Evolutionary conservation across 371 early-diverging fungal genomes (phyloP).

Genomic region (Apophysomyces sp.): DNA sequence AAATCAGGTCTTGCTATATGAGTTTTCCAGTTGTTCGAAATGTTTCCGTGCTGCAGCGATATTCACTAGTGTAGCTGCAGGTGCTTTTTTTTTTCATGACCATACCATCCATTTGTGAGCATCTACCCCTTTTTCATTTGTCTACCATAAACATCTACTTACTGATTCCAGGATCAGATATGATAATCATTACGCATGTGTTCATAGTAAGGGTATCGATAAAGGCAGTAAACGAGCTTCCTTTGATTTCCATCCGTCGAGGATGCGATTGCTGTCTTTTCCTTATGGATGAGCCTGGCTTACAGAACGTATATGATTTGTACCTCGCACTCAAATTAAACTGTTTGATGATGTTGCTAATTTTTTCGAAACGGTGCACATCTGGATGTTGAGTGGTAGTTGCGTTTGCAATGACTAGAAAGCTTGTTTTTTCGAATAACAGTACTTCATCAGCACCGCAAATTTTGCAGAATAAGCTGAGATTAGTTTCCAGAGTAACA

Average conservation of each 20-base stretch:
- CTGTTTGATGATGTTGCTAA: slow-evolving; percentile 93
- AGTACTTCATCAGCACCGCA: slow-evolving; percentile 95
- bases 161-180: slow-evolving; percentile 16
- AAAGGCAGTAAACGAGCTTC: slow-evolving; percentile 18
- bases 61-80: slow-evolving; percentile 77
- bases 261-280: slow-evolving; percentile 17
- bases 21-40: slow-evolving; percentile 71
- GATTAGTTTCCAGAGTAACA: slow-evolving; percentile 70
- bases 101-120: neutral
- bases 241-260: slow-evolving; percentile 16
- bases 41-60: slow-evolving; percentile 76
- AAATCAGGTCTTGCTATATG: slow-evolving; percentile 21
- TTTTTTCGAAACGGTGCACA: slow-evolving; percentile 86
- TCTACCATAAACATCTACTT: slow-evolving; percentile 1
- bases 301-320: slow-evolving; percentile 5
- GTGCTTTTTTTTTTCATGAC: slow-evolving; percentile 44
- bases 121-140: neutral
- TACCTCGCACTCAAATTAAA: slow-evolving; percentile 86
- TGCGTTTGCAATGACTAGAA: slow-evolving; percentile 88
- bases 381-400: slow-evolving; percentile 60
- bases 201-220: slow-evolving; percentile 14
- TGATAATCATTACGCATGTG: slow-evolving; percentile 13
- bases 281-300: neutral
- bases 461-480: slow-evolving; percentile 75
- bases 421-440: slow-evolving; percentile 92